phyloP scores from a whole-genome alignment of 768 basidiomycete species.

The Exsudoporus frostii region DNA sequence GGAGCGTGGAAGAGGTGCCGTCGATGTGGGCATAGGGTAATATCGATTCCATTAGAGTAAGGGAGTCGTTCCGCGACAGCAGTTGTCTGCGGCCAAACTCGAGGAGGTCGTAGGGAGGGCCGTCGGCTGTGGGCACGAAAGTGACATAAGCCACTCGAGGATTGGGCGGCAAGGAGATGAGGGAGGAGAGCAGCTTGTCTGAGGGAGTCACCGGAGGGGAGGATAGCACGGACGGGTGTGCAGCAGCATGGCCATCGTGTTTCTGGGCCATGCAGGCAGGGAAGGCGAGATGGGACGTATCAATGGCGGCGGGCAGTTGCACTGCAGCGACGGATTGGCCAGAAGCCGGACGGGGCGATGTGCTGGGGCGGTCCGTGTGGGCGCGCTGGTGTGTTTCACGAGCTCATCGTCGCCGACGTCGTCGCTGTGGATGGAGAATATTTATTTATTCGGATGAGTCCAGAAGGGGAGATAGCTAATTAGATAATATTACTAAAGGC shows the following conservation, averaged over 20 bases:
- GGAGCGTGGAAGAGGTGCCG: constrained; percentile 43
- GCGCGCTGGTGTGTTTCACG: constrained; percentile 20
- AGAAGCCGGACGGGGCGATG: not conserved
- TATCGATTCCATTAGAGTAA: constrained; percentile 46
- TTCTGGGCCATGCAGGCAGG: constrained; percentile 28
- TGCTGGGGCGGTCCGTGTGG: constrained; percentile 5
- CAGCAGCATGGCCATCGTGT: constrained; percentile 19
- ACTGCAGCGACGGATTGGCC: not conserved
- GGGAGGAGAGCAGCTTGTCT: constrained; percentile 45
- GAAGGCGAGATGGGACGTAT: constrained; percentile 4
- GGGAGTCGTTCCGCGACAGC: constrained; percentile 36
- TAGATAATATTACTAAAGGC: constrained; percentile 20
- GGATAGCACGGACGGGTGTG: constrained; percentile 9
- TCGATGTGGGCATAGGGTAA: constrained; percentile 50
- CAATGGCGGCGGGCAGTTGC: not conserved
- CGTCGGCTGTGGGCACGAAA: constrained; percentile 35
- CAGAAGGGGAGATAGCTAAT: constrained; percentile 20
- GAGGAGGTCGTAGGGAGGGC: constrained; percentile 38
- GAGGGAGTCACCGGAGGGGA: constrained; percentile 33
- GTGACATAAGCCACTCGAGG: constrained; percentile 45
- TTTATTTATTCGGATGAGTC: constrained; percentile 9
- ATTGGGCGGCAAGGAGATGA: constrained; percentile 42
- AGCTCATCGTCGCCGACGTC: constrained; percentile 25
- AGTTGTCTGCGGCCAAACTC: constrained; percentile 56
- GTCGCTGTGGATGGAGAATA: constrained; percentile 9